Evolutionary conservation across 352 stramenopile species (phyloP).

Genomic region (Globisporangium iwayamae): DNA sequence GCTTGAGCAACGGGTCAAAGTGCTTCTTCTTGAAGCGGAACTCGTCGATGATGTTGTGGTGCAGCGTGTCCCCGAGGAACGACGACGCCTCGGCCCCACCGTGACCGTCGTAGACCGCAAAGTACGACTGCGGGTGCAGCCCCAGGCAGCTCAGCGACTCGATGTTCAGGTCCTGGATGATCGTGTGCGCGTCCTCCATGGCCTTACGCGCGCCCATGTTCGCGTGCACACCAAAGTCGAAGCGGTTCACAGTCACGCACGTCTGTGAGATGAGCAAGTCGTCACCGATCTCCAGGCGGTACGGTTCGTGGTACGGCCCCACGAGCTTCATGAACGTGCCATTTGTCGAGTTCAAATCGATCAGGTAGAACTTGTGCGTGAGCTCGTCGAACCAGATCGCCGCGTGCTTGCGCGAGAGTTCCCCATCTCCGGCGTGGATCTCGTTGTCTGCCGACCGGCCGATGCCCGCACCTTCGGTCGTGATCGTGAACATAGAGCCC

Average conservation of each 20-base stretch:
- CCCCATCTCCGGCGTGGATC: slow-evolving; percentile 93
- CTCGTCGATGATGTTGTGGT: slow-evolving; percentile 60
- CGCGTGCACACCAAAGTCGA: slow-evolving; percentile 95
- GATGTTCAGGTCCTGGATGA: slow-evolving; percentile 90
- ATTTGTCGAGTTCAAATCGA: slow-evolving; percentile 89
- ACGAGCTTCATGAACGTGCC: slow-evolving; percentile 96
- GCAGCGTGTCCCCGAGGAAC: slow-evolving; percentile 80
- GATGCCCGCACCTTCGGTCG: slow-evolving; percentile 83
- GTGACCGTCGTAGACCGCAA: slow-evolving; percentile 96
- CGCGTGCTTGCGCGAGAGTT: slow-evolving; percentile 93
- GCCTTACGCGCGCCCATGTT: slow-evolving; percentile 92
- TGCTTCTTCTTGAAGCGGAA: slow-evolving; percentile 51
- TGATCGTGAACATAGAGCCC: slow-evolving; percentile 76
- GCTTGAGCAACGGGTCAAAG: slow-evolving; percentile 30
- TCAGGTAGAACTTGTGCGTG: slow-evolving; percentile 74
- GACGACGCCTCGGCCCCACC: slow-evolving; percentile 91
- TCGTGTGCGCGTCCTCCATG: slow-evolving; percentile 95
- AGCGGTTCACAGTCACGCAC: slow-evolving; percentile 95
- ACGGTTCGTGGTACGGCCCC: slow-evolving; percentile 91
- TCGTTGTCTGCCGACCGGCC: slow-evolving; percentile 85
- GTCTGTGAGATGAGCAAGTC: slow-evolving; percentile 96
- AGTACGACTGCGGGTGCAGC: slow-evolving; percentile 90
- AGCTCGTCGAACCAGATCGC: slow-evolving; percentile 90
- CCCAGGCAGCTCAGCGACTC: slow-evolving; percentile 44
- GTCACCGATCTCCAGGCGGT: slow-evolving; percentile 91